Base-by-base conservation (phyloP, 208 protist genomes). In the Herpetomonas tarakana region DNA sequence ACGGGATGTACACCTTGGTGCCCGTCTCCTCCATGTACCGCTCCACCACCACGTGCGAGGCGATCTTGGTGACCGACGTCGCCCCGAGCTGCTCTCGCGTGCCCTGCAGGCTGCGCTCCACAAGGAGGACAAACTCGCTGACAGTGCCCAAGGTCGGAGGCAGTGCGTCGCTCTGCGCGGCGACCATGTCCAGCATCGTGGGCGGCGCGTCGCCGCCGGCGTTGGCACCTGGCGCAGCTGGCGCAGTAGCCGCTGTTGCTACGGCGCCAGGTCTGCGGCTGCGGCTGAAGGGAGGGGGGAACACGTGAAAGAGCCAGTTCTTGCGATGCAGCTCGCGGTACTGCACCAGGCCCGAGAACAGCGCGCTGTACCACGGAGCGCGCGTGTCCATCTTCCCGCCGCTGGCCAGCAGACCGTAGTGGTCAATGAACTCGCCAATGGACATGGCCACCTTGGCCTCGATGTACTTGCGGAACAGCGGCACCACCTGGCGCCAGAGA, bases 261-360 rank as follows among this genome's bases (percentile, higher is more conserved):
- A n/a, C n/a, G n/a, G n/a, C n/a, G n/a, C n/a, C n/a, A n/a, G n/a
- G n/a, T n/a, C n/a, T n/a, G n/a, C n/a, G n/a, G n/a, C n/a, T n/a
- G n/a, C n/a, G n/a, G 19, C 53, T 12, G 6, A 58, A 52, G 1
- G 60, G 52, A 9, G 76, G 71, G 0, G 76, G 76, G 46, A 78
- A 83, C 16, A 78, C 65, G 44, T 79, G 55, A 38, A 83, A 83
- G 22, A 83, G 62, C 71, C 71, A 83, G 25, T 68, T 78, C 44
- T 56, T 53, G 9, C 76, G 71, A 21, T 74, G 64, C 64, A 62
- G 55, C 59, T 83, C 76, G 39, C 72, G 67, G 54, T 69, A 83
- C 58, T 71, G 76, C 55, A 83, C 51, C 30, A 83, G 51, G 2
- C 52, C 60, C 4, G 56, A 16, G 35, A 68, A 75, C 3, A 83